Evolutionary conservation across 192 early-diverging fungal genomes (phyloP).

Genomic region (Coemansia sp.): DNA sequence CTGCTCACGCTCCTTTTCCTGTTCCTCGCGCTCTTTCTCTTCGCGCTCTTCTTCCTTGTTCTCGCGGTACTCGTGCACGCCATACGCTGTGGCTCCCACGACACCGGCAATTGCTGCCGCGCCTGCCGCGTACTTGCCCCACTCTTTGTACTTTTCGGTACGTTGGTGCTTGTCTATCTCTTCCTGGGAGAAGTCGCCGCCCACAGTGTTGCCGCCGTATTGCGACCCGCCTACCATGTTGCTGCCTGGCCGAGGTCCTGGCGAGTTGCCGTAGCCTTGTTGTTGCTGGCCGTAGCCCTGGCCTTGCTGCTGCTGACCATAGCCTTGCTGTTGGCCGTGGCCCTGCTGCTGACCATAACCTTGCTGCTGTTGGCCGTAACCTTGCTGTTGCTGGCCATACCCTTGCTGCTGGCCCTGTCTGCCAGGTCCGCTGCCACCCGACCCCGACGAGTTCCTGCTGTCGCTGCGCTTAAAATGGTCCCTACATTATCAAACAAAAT

Average conservation of each 20-base stretch:
- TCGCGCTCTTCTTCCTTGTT: constrained; percentile 21
- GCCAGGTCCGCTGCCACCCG: constrained; percentile 2
- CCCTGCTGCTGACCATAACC: constrained; percentile 14
- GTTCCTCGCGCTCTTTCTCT: constrained; percentile 18
- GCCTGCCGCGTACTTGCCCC: constrained; percentile 27
- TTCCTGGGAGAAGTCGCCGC: constrained; percentile 44
- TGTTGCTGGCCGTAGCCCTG: constrained; percentile 9
- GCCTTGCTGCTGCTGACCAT: constrained; percentile 13
- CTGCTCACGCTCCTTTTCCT: constrained; percentile 23
- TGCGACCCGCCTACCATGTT: constrained; percentile 33
- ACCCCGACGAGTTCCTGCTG: constrained; percentile 11
- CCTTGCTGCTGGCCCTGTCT: constrained; percentile 24
- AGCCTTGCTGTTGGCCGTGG: constrained; percentile 20
- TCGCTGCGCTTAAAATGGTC: constrained; percentile 10
- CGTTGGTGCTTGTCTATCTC: constrained; percentile 32
- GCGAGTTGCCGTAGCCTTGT: constrained; percentile 20
- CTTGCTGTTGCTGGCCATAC: constrained; percentile 24
- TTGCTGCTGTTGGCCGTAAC: constrained; percentile 22
- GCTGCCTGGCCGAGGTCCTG: constrained; percentile 20
- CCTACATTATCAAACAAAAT: constrained; percentile 28
- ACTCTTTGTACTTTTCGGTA: constrained; percentile 36
- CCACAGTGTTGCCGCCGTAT: constrained; percentile 39
- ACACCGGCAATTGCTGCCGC: constrained; percentile 24
- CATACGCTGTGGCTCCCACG: constrained; percentile 39
- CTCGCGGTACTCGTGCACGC: constrained; percentile 45